Evolutionary conservation across 345 rosid species (phyloP), one percentile per base, ranked within the genome.

Genomic region (Hibiscus syriacus): DNA sequence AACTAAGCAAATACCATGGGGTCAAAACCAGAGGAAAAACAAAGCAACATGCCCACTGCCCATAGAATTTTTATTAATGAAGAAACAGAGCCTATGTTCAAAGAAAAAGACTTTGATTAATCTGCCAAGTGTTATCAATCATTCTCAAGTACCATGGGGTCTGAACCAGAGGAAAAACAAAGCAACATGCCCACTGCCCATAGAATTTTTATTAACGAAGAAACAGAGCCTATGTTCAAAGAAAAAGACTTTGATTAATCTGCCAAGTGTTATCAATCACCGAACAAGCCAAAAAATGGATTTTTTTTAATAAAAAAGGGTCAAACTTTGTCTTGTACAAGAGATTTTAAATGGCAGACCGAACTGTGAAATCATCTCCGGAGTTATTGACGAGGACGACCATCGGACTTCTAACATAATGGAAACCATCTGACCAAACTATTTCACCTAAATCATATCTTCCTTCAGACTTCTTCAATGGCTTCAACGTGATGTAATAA

Each of bases 381-480:
- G 32, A 11, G n/a, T 54, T 77, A 67, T 78, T 78, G 38, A 85
- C 79, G n/a, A 58, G 61, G 32, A 84, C 88, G 73, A 78, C 81
- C 57, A 86, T 23, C 6, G 88, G 91, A 72, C 81, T 84, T 73
- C 90, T 75, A n/a, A 90, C 96, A 30, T 38, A 48, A 71, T 86
- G 93, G 69, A 71, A 62, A 5, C 88, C 89, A 52, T 90, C 84
- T 0, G 85, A 76, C 93, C 93, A 87, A 10, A 77, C 76, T 2
- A 87, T 80, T 74, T 90, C 87, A 13, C 93, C 93, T 43, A 86
- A 90, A 54, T 79, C 85, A 54, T 76, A 84, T 70, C 91, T 78
- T 57, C 83, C 87, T 32, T 77, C 23, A 3, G 82, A 78, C 55
- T n/a, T 73, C 71, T 80, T 80, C 53, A 68, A 7, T 25, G 90